Percentiles rank a stretch among this genome's conserved stretches.
phyloP scores from a whole-genome alignment of 345 rosid species.

The Camelina laxa region DNA sequence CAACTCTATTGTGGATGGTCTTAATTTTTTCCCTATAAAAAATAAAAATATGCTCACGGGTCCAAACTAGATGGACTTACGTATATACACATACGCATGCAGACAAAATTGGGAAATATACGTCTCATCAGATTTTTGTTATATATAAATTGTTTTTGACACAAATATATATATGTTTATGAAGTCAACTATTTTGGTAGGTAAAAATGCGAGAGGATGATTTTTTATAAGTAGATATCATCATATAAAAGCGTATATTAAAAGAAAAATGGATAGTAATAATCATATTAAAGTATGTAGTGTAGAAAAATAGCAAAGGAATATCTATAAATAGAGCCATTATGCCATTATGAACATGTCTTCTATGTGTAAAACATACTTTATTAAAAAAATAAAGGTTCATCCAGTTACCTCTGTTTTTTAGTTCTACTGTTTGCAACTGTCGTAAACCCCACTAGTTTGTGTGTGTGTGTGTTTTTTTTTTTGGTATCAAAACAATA shows the following conservation, averaged over 20 bases:
- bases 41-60: slow-evolving; percentile 29
- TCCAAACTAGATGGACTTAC: slow-evolving; percentile 30
- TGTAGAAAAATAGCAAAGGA: background rate
- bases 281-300: slow-evolving; percentile 8
- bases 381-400: background rate
- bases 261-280: background rate
- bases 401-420: too few relatives aligned
- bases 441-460: background rate
- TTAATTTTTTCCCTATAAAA: slow-evolving; percentile 13
- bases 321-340: background rate
- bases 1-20: slow-evolving; percentile 32
- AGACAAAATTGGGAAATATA: slow-evolving; percentile 20
- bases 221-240: background rate
- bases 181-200: slow-evolving; percentile 16
- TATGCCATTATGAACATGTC: background rate
- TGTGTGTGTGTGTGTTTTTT: too few relatives aligned
- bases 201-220: slow-evolving; percentile 4
- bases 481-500: background rate
- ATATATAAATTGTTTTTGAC: background rate
- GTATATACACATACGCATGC: slow-evolving; percentile 30
- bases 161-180: background rate
- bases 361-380: background rate
- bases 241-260: background rate
- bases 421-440: background rate
- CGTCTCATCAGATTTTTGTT: slow-evolving; percentile 11